Base-by-base conservation (phyloP, 2,329 filamentous ascomycete genomes). In the Diaporthe sp. region DNA sequence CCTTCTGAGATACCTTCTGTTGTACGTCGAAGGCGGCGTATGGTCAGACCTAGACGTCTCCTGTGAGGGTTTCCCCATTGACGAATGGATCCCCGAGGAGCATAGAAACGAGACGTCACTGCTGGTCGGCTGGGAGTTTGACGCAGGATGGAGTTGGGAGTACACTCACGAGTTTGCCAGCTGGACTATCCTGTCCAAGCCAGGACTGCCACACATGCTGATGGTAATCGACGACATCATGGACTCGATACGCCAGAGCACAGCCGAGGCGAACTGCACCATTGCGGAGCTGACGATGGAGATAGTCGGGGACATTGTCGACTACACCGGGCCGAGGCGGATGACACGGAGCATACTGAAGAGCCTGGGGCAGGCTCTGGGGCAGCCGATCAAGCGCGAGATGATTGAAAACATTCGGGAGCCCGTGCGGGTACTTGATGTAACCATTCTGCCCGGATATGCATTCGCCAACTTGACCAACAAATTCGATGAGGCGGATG, bases 11-110 rank as follows among this genome's bases (percentile, higher is more conserved):
- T 94, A 94, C 82, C 87, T 94, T 78, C 91, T 94, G 76, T 87
- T 96, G 76, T 90, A 95, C 72, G 94, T 94, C 25, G 89, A 94
- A 78, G 94, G 94, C 68, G 94, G 94, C 39, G 92, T 96, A 77
- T 95, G 94, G 79, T 88, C 86, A 68, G 90, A 92, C 79, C 83
- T 85, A 63, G 84, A 85, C 37, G 83, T 85, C 4, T 81, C 85
- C 13, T 83, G 84, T 4, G 73, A 85, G 53, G 76, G 72, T 3
- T 79, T 78, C 3, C 83, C 83, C 0, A 81, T 85, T 9, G 79
- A 81, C 57, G 80, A 83, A 0, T 86, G 85, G 74, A 79, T 85
- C 13, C 84, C 83, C 0, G 34, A 42, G 5, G n/a, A 78, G 7
- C 77, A 78, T 44, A 37, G 70, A 22, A 61, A 53, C 22, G 28